Evolutionary conservation across 1,284 basidiomycete species (phyloP).

Genomic region (Xerocomus nothofagi): DNA sequence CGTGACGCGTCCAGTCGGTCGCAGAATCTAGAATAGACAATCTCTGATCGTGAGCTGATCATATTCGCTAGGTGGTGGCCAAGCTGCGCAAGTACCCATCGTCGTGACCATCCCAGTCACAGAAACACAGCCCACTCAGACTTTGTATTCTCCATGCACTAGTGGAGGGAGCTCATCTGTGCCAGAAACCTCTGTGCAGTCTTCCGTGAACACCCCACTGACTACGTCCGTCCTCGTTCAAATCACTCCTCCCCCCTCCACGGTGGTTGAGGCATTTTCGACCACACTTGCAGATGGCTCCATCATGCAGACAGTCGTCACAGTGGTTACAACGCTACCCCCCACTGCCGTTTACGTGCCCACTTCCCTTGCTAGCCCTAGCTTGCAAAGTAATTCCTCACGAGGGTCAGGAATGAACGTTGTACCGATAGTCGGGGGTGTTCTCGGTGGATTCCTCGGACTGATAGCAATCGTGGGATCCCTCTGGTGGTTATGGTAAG

Average conservation of each 20-base stretch:
- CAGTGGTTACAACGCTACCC: slow-evolving; percentile 30
- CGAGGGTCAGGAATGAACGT: slow-evolving; percentile 33
- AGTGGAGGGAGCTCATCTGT: slow-evolving; percentile 12
- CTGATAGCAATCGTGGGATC: slow-evolving; percentile 43
- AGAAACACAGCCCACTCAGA: slow-evolving; percentile 37
- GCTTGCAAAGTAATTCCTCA: slow-evolving; percentile 19
- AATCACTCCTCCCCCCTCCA: slow-evolving; percentile 28
- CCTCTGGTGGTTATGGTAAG: slow-evolving; percentile 53
- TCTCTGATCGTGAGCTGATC: slow-evolving; percentile 15
- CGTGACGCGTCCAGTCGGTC: slow-evolving; percentile 2
- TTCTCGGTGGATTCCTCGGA: slow-evolving; percentile 51
- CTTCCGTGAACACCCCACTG: slow-evolving; percentile 1
- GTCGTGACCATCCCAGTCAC: slow-evolving; percentile 34
- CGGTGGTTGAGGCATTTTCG: slow-evolving; percentile 22
- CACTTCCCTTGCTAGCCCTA: slow-evolving; percentile 23
- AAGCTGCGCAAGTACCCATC: slow-evolving; percentile 38
- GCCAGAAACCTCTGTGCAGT: slow-evolving; percentile 2
- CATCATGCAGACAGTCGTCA: slow-evolving; percentile 32
- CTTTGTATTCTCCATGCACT: slow-evolving; percentile 39
- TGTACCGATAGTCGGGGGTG: slow-evolving; percentile 53
- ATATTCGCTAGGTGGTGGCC: slow-evolving; percentile 29
- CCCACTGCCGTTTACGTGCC: slow-evolving; percentile 29
- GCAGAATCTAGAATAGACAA: background rate
- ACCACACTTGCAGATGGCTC: slow-evolving; percentile 39
- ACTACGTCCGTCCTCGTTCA: slow-evolving; percentile 30